These are phyloP conservation scores for Chamaecrista fasciculata DNA, from an alignment of 306 rosid genomes.

Conservation along the genomic window DNA sequence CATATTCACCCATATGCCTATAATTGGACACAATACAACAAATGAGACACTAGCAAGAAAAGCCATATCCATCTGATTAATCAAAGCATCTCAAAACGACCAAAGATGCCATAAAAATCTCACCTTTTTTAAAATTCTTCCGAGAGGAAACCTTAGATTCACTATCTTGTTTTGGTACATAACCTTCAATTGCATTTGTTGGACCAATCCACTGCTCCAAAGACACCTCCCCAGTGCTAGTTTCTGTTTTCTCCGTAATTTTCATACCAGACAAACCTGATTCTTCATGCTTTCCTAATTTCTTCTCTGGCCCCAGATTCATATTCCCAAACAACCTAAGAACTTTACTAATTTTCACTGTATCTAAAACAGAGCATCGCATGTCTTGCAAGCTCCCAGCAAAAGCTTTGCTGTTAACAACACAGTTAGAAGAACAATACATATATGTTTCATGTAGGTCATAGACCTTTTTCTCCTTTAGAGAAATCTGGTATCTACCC, in stretches of 20 bases:
- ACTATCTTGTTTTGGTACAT: constrained; percentile 60
- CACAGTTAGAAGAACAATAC: constrained; percentile 76
- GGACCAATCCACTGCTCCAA: constrained; percentile 78
- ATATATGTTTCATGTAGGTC: constrained; percentile 71
- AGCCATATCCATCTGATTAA: constrained; percentile 11
- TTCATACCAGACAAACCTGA: constrained; percentile 55
- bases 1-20: constrained; percentile 11
- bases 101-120: constrained; percentile 26
- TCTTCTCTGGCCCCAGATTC: constrained; percentile 40
- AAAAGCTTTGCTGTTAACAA: constrained; percentile 66
- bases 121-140: constrained; percentile 57
- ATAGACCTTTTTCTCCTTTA: constrained; percentile 80
- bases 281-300: constrained; percentile 43
- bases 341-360: constrained; percentile 46
- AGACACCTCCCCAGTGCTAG: constrained; percentile 43
- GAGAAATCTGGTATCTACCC: constrained; percentile 72
- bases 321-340: constrained; percentile 48
- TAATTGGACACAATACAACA: constrained; percentile 19
- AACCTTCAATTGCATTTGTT: constrained; percentile 93
- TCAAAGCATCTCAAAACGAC: neutral
- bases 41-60: constrained; percentile 18
- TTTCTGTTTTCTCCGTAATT: constrained; percentile 66
- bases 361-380: constrained; percentile 55
- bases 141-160: constrained; percentile 31
- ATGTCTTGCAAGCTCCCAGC: constrained; percentile 57